Conservation (phyloP, 2,329 filamentous ascomycete genomes). For the Keithomyces neogunnii region DNA sequence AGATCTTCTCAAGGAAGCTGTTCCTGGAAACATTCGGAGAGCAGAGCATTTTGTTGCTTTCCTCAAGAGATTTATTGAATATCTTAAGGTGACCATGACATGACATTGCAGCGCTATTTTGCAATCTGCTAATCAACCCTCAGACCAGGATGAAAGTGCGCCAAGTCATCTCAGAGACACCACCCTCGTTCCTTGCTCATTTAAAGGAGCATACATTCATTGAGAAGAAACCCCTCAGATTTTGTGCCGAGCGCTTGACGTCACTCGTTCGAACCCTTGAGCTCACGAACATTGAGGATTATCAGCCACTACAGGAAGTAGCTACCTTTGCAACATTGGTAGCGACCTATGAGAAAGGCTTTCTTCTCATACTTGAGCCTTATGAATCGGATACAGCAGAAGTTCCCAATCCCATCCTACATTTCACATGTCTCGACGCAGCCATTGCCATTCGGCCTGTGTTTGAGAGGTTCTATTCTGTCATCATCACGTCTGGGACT, state of each 20-base stretch:
- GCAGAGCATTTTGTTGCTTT: conserved; percentile 96
- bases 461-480: conserved; percentile 93
- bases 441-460: conserved; percentile 97
- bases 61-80: conserved; percentile 93
- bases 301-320: conserved; percentile 92
- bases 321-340: conserved; percentile 95
- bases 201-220: conserved; percentile 95
- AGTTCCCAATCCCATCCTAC: conserved; percentile 91
- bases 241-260: conserved; percentile 90
- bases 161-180: conserved; percentile 94
- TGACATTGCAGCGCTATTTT: background rate
- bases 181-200: conserved; percentile 85
- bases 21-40: conserved; percentile 90
- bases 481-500: conserved; percentile 96
- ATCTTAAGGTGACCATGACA: conserved; percentile 56
- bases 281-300: conserved; percentile 96
- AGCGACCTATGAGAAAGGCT: conserved; percentile 94
- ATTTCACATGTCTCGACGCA: conserved; percentile 93
- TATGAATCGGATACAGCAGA: conserved; percentile 94
- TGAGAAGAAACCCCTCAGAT: conserved; percentile 87
- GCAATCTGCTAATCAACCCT: background rate
- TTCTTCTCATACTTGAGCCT: conserved; percentile 91
- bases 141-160: conserved; percentile 95
- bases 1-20: conserved; percentile 88
- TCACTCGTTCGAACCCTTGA: conserved; percentile 92